Evolutionary conservation across 2,329 filamentous ascomycete species (phyloP).

Genomic region (Aspergillus pseudoviridinutans): DNA sequence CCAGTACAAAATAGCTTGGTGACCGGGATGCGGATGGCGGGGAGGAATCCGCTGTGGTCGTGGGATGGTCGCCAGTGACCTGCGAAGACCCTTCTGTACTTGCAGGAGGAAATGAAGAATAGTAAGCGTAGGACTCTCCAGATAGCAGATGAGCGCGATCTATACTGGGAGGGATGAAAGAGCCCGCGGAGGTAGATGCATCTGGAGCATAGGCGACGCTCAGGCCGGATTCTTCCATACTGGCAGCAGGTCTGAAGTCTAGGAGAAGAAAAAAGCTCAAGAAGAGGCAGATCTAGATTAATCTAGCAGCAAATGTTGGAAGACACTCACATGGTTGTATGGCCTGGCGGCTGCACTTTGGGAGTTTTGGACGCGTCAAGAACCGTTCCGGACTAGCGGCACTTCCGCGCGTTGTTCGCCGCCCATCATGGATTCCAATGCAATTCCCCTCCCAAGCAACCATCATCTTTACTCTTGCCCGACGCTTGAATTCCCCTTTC

Average conservation of each 20-base stretch:
- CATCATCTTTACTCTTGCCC: constrained; percentile 10
- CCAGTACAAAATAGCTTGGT: constrained; percentile 53
- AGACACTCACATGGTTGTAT: background rate
- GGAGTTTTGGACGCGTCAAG: constrained; percentile 27
- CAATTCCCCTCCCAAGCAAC: constrained; percentile 16
- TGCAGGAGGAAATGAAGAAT: constrained; percentile 62
- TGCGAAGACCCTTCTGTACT: constrained; percentile 40
- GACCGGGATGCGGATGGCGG: background rate
- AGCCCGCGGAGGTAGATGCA: constrained; percentile 28
- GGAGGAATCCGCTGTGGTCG: background rate
- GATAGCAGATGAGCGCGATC: constrained; percentile 53
- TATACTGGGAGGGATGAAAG: constrained; percentile 68
- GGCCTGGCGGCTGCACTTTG: background rate
- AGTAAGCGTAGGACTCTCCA: constrained; percentile 68
- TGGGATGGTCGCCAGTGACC: background rate
- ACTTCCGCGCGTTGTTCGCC: constrained; percentile 18
- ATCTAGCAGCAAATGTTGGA: background rate
- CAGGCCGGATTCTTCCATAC: constrained; percentile 35
- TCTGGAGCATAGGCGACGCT: constrained; percentile 23
- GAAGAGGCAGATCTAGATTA: constrained; percentile 4
- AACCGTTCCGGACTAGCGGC: constrained; percentile 34
- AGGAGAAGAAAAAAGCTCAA: constrained; percentile 1
- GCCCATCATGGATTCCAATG: constrained; percentile 16
- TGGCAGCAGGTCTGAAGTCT: background rate
- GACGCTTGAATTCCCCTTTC: constrained; percentile 9